Evolutionary conservation across 139 green algal genomes (phyloP), one percentile per base, ranked within the genome.

Genomic region (Microglena sp.): DNA sequence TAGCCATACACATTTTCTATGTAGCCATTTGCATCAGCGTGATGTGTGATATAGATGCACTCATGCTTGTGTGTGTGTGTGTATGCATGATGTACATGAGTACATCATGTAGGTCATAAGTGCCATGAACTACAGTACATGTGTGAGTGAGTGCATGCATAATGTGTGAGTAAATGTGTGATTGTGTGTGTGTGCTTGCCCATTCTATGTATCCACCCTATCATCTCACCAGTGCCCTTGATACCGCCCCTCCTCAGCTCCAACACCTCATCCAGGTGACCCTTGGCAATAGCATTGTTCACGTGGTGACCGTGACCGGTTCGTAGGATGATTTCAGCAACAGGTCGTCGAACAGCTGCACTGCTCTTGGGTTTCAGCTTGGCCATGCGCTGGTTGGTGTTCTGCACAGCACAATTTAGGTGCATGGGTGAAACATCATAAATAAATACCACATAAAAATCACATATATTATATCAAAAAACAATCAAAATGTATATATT

Each of bases 241-340:
- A 36, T 61, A 15, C 78, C 71, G 1, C 72, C 68, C 26, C 57
- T 44, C 33, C 45, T 53, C 35, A 86, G 79, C 68, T 91, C 83
- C 60, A 81, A 66, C 24, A 96, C 87, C 69, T 96, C 90, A 56
- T 96, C 90, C 57, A 92, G 54, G 71, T 96, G 90, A 0, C 90
- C 90, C 1, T 76, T 68, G n/a, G 87, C 82, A 4, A 54, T 58
- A 45, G 58, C 50, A 8, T 31, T 44, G 45, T 15, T 18, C 58
- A n/a, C 35, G 15, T 46, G 35, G 18, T n/a, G n/a, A n/a, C n/a
- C n/a, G n/a, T n/a, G n/a, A n/a, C n/a, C n/a, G n/a, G n/a, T n/a
- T n/a, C 44, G 66, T 66, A 82, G 58, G 33, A 67, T 27, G 6
- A 85, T 64, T 18, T 82, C 67, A 5, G 74, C 74, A 21, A 45